Base-by-base conservation (phyloP, 805 yeast genomes). In the Metschnikowia gelsemii region DNA sequence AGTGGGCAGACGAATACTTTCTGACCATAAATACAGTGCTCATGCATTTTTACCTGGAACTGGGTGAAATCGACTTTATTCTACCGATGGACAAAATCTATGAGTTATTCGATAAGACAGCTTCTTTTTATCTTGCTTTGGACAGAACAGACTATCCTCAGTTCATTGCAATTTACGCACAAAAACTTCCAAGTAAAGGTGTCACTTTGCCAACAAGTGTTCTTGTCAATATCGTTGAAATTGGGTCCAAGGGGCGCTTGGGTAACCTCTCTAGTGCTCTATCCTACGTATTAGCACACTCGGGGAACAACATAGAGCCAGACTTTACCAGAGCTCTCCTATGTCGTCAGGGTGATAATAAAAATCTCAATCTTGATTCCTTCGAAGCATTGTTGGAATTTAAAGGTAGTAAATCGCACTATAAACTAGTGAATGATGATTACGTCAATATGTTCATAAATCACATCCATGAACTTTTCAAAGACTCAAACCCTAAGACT, bases 401-500 rank as follows among this genome's bases (percentile, higher is more conserved):
- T 4, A 34, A 32, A 12, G 20, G 32, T 2, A 25, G 38, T 8
- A 35, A 34, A 8, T n/a, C 19, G 12, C 43, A 28, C 20, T 32
- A 24, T 3, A 28, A 28, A 4, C 16, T 54, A 4, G 22, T 66
- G 11, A 56, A 55, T 37, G 60, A 54, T 17, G 43, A 32, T 12
- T 57, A 64, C 26, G 59, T 50, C 37, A 8, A 21, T 4, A 21
- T 38, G 7, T 56, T 56, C 35, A 57, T 61, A 12, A 28, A 28
- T 9, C 61, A 64, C 39, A 46, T 67, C 9, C 70, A 68, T 31
- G 37, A 47, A 5, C 40, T 67, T 14, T 68, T 55, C 45, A 44
- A 42, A 5, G 57, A 58, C 6, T 30, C 44, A 3, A 55, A 55
- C 16, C 72, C 72, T 0, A 40, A 44, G n/a, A 55, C 58, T 8